Conservation (phyloP, 176 grass and related monocot genomes). For the Ensete glaucum region DNA sequence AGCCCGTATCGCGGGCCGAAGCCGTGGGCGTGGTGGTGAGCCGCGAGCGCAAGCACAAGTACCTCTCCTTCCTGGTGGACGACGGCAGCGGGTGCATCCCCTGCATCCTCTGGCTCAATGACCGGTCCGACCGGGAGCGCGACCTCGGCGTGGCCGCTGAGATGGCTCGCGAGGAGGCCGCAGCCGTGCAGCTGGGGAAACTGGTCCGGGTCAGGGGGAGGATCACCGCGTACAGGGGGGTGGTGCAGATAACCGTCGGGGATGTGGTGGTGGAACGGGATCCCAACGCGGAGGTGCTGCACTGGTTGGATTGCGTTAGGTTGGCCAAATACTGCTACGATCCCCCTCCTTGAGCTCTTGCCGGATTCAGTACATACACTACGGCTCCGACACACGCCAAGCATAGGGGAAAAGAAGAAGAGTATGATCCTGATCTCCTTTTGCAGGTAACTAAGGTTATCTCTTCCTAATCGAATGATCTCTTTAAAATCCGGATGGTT, state of each 20-base stretch:
- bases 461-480: too few relatives aligned
- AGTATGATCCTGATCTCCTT: too few relatives aligned
- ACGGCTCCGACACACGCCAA: too few relatives aligned
- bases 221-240: constrained; percentile 46
- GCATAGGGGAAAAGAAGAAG: too few relatives aligned
- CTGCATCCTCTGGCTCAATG: constrained; percentile 67
- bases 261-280: constrained; percentile 68
- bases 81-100: constrained; percentile 72
- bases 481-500: too few relatives aligned
- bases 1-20: constrained; percentile 35
- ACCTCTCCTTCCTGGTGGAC: constrained; percentile 58
- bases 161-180: constrained; percentile 29
- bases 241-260: constrained; percentile 50
- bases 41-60: constrained; percentile 37
- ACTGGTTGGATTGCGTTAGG: constrained; percentile 63
- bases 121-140: constrained; percentile 1
- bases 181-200: constrained; percentile 38
- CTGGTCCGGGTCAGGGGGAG: constrained; percentile 58
- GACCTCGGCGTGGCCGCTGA: constrained; percentile 37
- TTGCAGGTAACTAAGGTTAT: too few relatives aligned
- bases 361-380: neutral
- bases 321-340: constrained; percentile 58
- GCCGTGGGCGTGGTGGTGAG: constrained; percentile 50
- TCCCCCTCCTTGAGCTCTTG: neutral
- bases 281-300: constrained; percentile 58